phyloP scores from a whole-genome alignment of 2,329 filamentous ascomycete genomes.

The Phialophora macrospora region DNA sequence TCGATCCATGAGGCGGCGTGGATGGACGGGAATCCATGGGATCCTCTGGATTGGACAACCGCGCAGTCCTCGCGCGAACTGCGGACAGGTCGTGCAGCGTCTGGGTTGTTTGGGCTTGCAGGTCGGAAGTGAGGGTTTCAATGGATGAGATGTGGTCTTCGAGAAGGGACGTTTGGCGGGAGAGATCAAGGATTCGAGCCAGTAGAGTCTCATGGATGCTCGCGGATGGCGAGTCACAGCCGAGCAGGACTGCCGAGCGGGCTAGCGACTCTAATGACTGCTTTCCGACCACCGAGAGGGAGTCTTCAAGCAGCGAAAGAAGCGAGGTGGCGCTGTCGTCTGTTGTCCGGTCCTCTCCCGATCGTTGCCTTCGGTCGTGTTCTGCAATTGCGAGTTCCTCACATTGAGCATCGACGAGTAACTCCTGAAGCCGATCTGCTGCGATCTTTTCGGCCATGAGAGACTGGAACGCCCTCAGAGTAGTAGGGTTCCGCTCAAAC shows the following conservation, averaged over 20 bases:
- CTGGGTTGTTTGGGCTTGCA: constrained; percentile 39
- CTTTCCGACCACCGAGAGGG: constrained; percentile 15
- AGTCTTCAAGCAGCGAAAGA: constrained; percentile 15
- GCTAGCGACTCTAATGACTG: constrained; percentile 26
- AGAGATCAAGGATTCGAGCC: constrained; percentile 58
- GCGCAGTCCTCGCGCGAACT: not conserved
- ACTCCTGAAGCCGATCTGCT: constrained; percentile 43
- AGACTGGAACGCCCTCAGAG: constrained; percentile 46
- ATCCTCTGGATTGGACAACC: not conserved
- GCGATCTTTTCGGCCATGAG: constrained; percentile 36
- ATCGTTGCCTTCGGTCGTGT: not conserved
- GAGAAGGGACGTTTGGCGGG: constrained; percentile 57
- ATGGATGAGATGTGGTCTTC: constrained; percentile 58
- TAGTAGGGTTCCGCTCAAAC: constrained; percentile 88
- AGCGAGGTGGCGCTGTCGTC: constrained; percentile 8
- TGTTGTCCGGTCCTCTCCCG: not conserved
- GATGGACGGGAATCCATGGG: constrained; percentile 7
- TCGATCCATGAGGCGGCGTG: constrained; percentile 44
- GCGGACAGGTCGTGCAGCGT: constrained; percentile 22
- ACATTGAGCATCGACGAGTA: constrained; percentile 48
- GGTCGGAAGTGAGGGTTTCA: constrained; percentile 15
- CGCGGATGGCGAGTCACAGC: constrained; percentile 32
- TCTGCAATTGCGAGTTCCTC: constrained; percentile 17
- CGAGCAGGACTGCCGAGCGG: constrained; percentile 24
- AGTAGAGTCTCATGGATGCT: constrained; percentile 28